Conservation (phyloP, 2,329 filamentous ascomycete genomes). For the Rhynchosporium agropyri region DNA sequence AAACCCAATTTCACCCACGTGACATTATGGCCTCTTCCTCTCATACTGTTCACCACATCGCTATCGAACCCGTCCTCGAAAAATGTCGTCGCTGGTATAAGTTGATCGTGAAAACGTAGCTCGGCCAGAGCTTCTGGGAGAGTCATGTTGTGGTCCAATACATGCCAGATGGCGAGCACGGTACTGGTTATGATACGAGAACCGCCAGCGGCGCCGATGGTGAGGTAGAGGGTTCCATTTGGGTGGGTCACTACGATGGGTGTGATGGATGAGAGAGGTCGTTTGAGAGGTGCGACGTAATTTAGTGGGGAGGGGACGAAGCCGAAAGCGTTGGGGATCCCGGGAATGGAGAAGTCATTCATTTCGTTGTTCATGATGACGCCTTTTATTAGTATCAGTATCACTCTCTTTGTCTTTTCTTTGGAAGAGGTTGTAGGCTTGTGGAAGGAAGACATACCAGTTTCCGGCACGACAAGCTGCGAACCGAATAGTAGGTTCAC, state of each 20-base stretch:
- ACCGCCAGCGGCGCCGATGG: constrained; percentile 77
- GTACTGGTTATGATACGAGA: constrained; percentile 82
- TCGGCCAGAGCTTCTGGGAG: constrained; percentile 63
- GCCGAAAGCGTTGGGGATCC: constrained; percentile 76
- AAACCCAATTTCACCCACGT: constrained; percentile 64
- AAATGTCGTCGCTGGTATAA: constrained; percentile 68
- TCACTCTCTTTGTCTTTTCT: background rate
- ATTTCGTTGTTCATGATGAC: constrained; percentile 59
- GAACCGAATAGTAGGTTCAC: constrained; percentile 87
- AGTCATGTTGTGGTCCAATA: constrained; percentile 65
- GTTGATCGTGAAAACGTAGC: constrained; percentile 79
- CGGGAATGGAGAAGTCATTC: constrained; percentile 86
- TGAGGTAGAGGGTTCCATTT: constrained; percentile 66
- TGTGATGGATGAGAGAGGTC: constrained; percentile 80
- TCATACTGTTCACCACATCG: constrained; percentile 63
- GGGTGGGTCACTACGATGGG: constrained; percentile 74
- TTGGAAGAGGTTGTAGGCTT: background rate
- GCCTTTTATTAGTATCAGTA: constrained; percentile 21
- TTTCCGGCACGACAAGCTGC: constrained; percentile 75
- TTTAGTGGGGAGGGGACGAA: constrained; percentile 80
- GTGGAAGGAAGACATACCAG: constrained; percentile 57
- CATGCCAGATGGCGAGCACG: constrained; percentile 71
- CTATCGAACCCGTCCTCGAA: constrained; percentile 74
- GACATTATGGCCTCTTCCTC: constrained; percentile 68
- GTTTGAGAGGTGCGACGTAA: constrained; percentile 78